Evolutionary conservation across 805 yeast genomes (phyloP).

Genomic region (Saturnispora zaruensis): DNA sequence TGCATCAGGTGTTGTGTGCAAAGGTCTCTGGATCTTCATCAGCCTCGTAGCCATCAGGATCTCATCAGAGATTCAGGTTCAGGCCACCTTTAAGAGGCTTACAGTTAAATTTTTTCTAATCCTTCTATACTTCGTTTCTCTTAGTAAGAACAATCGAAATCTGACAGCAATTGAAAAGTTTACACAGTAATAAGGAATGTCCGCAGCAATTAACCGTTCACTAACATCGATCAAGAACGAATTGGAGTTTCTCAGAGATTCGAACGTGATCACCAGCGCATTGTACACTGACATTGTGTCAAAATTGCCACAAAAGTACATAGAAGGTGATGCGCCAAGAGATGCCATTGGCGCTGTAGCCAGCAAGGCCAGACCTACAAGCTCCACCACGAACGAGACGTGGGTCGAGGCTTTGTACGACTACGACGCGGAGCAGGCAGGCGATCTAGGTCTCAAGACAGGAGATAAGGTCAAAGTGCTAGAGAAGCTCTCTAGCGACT

Average conservation of each 20-base stretch:
- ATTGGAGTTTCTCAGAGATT: constrained; percentile 68
- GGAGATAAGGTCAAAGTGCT: constrained; percentile 66
- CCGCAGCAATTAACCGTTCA: constrained; percentile 69
- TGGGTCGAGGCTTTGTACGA: constrained; percentile 63
- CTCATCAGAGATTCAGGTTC: neutral
- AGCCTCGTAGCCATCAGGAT: neutral
- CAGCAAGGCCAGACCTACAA: neutral
- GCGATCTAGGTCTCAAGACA: constrained; percentile 53
- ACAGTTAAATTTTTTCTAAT: neutral
- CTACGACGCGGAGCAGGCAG: constrained; percentile 64
- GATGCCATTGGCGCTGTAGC: neutral
- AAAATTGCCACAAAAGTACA: constrained; percentile 53
- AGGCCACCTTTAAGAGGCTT: neutral
- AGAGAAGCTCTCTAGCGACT: constrained; percentile 71
- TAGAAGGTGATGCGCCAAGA: constrained; percentile 31
- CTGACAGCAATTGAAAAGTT: neutral
- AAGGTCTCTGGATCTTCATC: neutral
- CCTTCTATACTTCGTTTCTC: neutral
- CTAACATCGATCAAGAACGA: constrained; percentile 62
- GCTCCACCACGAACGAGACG: constrained; percentile 28
- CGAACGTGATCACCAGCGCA: constrained; percentile 56
- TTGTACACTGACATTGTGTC: constrained; percentile 29
- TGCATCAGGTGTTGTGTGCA: neutral
- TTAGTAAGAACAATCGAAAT: neutral
- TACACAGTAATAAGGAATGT: constrained; percentile 17